Conservation (phyloP, 208 protist species). For the Trypanosoma platydactyli region DNA sequence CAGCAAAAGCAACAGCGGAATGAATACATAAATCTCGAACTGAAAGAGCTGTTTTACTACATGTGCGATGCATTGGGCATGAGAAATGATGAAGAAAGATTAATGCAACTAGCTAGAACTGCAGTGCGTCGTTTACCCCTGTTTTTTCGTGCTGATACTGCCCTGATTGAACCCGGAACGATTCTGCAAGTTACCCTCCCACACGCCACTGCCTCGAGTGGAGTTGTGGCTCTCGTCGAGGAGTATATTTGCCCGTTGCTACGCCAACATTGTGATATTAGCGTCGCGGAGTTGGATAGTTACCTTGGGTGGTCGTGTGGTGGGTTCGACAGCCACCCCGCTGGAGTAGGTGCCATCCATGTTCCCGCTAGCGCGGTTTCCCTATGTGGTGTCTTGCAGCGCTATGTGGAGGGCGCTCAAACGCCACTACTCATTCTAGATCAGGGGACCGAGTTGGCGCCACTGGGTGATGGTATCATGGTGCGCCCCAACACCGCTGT, state of each 20-base stretch:
- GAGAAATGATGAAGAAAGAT: not conserved
- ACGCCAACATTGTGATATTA: constrained; percentile 11
- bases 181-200: constrained; percentile 17
- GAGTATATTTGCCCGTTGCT: constrained; percentile 40
- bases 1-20: not conserved
- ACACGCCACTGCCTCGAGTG: constrained; percentile 4
- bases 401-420: constrained; percentile 24
- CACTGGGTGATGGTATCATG: constrained; percentile 7
- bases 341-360: not conserved
- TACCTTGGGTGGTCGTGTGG: constrained; percentile 28
- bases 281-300: constrained; percentile 27
- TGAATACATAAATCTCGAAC: constrained; percentile 3
- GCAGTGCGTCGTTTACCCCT: constrained; percentile 25
- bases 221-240: constrained; percentile 21
- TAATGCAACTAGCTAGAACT: constrained; percentile 10
- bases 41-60: not conserved
- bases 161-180: not conserved
- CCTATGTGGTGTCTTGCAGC: constrained; percentile 26
- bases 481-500: constrained; percentile 24
- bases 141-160: constrained; percentile 21
- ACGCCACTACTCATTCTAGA: constrained; percentile 11
- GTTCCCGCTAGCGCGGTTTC: constrained; percentile 12
- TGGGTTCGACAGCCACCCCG: constrained; percentile 26
- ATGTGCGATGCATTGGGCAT: not conserved
- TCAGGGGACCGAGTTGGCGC: not conserved